phyloP scores from a whole-genome alignment of 441 rosid genomes.

The Populus trichocarpa region DNA sequence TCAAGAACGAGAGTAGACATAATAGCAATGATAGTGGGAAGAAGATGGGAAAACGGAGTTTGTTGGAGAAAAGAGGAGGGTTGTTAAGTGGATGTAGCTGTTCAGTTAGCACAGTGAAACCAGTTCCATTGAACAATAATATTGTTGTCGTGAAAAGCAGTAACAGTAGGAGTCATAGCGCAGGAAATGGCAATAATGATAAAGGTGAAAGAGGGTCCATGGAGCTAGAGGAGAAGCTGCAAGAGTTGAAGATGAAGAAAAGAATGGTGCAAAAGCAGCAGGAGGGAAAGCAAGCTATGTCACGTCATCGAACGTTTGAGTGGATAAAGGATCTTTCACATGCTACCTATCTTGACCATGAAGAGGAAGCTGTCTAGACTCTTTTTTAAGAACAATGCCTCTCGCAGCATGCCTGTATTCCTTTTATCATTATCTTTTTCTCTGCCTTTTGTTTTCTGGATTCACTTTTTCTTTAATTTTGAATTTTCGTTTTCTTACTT shows the following conservation, averaged over 20 bases:
- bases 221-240: slow-evolving; percentile 24
- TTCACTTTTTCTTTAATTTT: not conserved
- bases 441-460: not conserved
- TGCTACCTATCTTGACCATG: slow-evolving; percentile 39
- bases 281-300: slow-evolving; percentile 44
- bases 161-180: slow-evolving; percentile 2
- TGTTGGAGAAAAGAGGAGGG: slow-evolving; percentile 31
- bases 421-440: not conserved
- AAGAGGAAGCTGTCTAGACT: not conserved
- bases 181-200: not conserved
- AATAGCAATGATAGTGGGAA: slow-evolving; percentile 28
- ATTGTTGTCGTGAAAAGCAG: slow-evolving; percentile 23
- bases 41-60: slow-evolving; percentile 15
- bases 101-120: slow-evolving; percentile 48
- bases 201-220: not conserved
- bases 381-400: slow-evolving; percentile 11
- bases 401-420: slow-evolving; percentile 36
- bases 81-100: slow-evolving; percentile 65
- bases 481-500: not conserved
- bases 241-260: slow-evolving; percentile 33
- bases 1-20: slow-evolving; percentile 3
- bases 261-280: slow-evolving; percentile 24
- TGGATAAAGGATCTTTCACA: slow-evolving; percentile 85
- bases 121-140: slow-evolving; percentile 33
- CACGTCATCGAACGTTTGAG: slow-evolving; percentile 70